Evolutionary conservation across 192 early-diverging fungal genomes (phyloP).

Genomic region (Dissophora ornata): DNA sequence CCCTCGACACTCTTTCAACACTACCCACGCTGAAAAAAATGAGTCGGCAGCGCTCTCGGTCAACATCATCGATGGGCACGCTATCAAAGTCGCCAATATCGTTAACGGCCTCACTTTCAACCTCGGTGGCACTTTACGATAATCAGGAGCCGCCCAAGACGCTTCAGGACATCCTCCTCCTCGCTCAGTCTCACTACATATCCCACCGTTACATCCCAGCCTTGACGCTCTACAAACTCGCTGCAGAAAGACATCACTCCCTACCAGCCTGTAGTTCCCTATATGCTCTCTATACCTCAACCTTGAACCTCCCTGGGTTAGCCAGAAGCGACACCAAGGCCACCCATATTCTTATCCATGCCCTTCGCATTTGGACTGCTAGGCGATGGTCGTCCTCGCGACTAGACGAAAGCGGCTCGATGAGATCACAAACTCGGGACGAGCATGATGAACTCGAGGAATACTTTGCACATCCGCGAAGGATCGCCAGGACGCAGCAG

Average conservation of each 20-base stretch:
- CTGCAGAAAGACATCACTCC: slow-evolving; percentile 40
- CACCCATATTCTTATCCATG: slow-evolving; percentile 32
- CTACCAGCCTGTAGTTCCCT: slow-evolving; percentile 44
- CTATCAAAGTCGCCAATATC: slow-evolving; percentile 24
- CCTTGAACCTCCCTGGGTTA: slow-evolving; percentile 25
- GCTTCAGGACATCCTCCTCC: slow-evolving; percentile 46
- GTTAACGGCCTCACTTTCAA: slow-evolving; percentile 18
- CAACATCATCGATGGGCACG: slow-evolving; percentile 27
- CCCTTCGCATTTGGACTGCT: slow-evolving; percentile 48
- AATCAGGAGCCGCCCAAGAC: slow-evolving; percentile 32
- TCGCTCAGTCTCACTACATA: slow-evolving; percentile 50
- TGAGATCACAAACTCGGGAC: slow-evolving; percentile 15
- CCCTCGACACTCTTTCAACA: slow-evolving; percentile 20
- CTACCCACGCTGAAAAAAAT: slow-evolving; percentile 3
- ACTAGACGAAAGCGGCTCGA: background rate
- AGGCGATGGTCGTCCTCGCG: slow-evolving; percentile 33
- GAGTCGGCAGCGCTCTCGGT: slow-evolving; percentile 40
- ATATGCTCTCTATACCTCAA: slow-evolving; percentile 49
- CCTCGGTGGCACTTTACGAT: slow-evolving; percentile 25
- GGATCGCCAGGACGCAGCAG: background rate
- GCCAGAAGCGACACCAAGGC: slow-evolving; percentile 45
- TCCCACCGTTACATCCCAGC: slow-evolving; percentile 47
- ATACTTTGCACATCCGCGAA: slow-evolving; percentile 47
- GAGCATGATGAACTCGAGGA: slow-evolving; percentile 45
- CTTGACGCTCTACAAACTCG: slow-evolving; percentile 31